Evolutionary conservation across 176 grass and related monocot genomes (phyloP), one percentile per base, ranked within the genome.

Genomic region (Lolium perenne): DNA sequence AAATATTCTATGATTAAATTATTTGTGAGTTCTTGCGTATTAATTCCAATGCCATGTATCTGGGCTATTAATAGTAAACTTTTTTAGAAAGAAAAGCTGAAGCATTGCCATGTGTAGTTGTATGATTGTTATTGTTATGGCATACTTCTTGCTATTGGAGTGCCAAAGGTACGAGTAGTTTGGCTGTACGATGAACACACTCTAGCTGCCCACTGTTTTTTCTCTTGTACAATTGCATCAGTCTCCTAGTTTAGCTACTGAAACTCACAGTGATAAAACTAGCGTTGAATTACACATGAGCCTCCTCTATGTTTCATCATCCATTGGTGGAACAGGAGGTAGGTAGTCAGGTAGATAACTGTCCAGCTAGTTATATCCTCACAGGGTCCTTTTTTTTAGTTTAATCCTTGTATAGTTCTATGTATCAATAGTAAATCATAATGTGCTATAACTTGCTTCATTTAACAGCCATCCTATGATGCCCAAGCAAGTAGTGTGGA

Each of bases 401-500:
- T 79, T 38, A 69, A 59, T 69, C 29, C 25, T 61, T 76, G 49
- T 68, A 76, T 87, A 57, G 7, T 82, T 87, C 2, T 87, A 49
- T 80, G 47, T 47, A 71, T 86, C 40, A 5, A 25, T 50, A 80
- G 49, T 79, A 17, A 17, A 29, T 90, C 32, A 62, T 81, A 51
- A 1, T 64, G 64, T 84, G n/a, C 83, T 88, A 77, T 81, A 70
- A 56, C 60, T 84, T 82, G 20, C 65, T 87, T 82, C 49, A 91
- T 81, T 75, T 77, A 79, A 86, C 93, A 95, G 91, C 50, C 76
- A 60, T 92, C 54, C 10, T 58, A 46, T 76, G 82, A 91, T 75
- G 80, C 88, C 59, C 92, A 89, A 85, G 45, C 56, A 73, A 92
- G 82, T 81, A 87, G 87, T 84, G 79, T 53, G 50, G 72, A 82